phyloP scores from a whole-genome alignment of 352 stramenopile genomes.

The Plasmopara muralis region DNA sequence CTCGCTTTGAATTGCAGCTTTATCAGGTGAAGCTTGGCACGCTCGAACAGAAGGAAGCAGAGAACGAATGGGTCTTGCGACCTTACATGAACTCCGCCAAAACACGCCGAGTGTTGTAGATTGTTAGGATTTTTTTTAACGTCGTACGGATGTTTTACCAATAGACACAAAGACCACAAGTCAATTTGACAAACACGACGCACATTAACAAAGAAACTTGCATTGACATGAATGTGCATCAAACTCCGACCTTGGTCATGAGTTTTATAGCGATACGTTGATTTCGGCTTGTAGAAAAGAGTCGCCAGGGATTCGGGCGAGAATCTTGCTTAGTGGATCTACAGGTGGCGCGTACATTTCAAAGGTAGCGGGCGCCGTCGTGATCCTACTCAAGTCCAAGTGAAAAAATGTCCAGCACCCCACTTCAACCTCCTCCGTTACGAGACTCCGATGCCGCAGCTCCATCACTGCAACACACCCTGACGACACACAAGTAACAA shows the following conservation, averaged over 20 bases:
- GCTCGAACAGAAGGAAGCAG: conserved; percentile 97
- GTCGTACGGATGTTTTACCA: conserved; percentile 13
- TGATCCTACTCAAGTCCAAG: conserved; percentile 84
- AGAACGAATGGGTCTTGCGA: conserved; percentile 99
- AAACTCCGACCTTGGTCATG: not conserved
- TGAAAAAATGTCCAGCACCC: conserved; percentile 88
- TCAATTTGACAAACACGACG: too few relatives aligned
- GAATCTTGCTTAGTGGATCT: conserved; percentile 80
- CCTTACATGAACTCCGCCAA: conserved; percentile 99
- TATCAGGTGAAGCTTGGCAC: conserved; percentile 98
- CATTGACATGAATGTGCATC: not conserved
- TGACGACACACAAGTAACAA: conserved; percentile 19
- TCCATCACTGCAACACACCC: conserved; percentile 85
- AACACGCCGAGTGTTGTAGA: conserved; percentile 90
- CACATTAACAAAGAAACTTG: too few relatives aligned
- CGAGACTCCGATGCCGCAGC: conserved; percentile 71
- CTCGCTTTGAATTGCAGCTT: conserved; percentile 97
- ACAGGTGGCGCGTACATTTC: conserved; percentile 86
- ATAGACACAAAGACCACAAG: not conserved
- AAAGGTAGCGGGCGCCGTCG: conserved; percentile 75
- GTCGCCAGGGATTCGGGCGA: conserved; percentile 76
- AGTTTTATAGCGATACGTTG: conserved; percentile 68
- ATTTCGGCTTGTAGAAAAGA: conserved; percentile 87
- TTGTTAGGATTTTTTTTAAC: not conserved
- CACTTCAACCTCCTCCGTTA: conserved; percentile 82